Evolutionary conservation across 163 green algal species (phyloP).

Genomic region (Botryococcus braunii): DNA sequence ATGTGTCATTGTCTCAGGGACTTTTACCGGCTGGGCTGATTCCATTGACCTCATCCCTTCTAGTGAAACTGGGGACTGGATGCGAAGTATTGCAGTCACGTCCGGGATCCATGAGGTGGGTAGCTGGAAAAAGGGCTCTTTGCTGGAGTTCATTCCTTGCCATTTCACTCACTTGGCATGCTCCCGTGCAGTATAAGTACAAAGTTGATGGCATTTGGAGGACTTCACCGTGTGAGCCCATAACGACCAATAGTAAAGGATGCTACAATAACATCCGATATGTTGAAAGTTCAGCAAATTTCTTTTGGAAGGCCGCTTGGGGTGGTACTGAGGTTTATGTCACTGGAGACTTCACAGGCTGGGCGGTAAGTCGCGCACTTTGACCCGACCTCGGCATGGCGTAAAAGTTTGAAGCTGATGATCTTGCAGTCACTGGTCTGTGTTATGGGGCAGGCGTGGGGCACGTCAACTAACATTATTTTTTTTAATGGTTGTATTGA

Average conservation of each 20-base stretch:
- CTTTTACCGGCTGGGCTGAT: constrained; percentile 44
- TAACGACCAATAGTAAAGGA: constrained; percentile 36
- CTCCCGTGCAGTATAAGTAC: constrained; percentile 56
- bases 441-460: too few relatives aligned
- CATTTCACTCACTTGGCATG: neutral
- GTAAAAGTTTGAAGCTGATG: too few relatives aligned
- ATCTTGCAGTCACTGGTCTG: too few relatives aligned
- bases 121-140: neutral
- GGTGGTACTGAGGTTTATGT: constrained; percentile 32
- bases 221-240: constrained; percentile 42
- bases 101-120: constrained; percentile 37
- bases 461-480: too few relatives aligned
- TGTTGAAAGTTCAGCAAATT: constrained; percentile 36
- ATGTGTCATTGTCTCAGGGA: constrained; percentile 19
- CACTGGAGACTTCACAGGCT: constrained; percentile 36
- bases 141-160: neutral
- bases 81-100: constrained; percentile 33
- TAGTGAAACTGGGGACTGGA: constrained; percentile 25
- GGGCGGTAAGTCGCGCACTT: constrained; percentile 19
- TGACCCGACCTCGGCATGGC: too few relatives aligned
- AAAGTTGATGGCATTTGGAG: constrained; percentile 52
- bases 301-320: constrained; percentile 26
- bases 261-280: constrained; percentile 38
- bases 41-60: constrained; percentile 25
- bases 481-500: too few relatives aligned